These are phyloP conservation scores for Drechslera avenae DNA, from an alignment of 2,329 filamentous ascomycete genomes.

Conservation along the genomic window DNA sequence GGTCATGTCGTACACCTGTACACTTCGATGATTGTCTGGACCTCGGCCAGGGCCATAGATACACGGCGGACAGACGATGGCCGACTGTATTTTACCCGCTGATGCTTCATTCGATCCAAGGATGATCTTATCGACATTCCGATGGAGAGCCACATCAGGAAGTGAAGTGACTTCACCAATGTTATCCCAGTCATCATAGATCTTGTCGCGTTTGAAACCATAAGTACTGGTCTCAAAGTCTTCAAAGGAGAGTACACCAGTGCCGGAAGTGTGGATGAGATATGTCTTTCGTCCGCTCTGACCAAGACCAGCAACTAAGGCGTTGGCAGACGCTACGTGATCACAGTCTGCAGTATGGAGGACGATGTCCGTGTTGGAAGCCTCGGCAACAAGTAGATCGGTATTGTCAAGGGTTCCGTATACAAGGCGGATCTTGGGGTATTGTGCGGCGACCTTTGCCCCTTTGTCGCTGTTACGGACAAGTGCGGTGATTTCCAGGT, in stretches of 20 bases:
- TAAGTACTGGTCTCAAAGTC: slow-evolving; percentile 54
- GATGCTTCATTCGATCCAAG: slow-evolving; percentile 54
- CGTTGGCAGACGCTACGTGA: slow-evolving; percentile 31
- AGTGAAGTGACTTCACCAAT: slow-evolving; percentile 61
- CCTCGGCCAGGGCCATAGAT: slow-evolving; percentile 68
- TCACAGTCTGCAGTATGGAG: slow-evolving; percentile 46
- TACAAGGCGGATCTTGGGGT: slow-evolving; percentile 56
- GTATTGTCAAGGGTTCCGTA: slow-evolving; percentile 52
- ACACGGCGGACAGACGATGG: slow-evolving; percentile 67
- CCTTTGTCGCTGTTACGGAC: slow-evolving; percentile 58
- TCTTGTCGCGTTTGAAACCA: slow-evolving; percentile 54
- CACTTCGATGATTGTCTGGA: slow-evolving; percentile 58
- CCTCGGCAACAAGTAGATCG: slow-evolving; percentile 35
- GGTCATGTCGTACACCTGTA: slow-evolving; percentile 62
- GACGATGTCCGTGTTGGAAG: slow-evolving; percentile 38
- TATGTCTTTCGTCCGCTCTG: slow-evolving; percentile 54
- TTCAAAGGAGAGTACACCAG: slow-evolving; percentile 59
- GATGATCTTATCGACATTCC: slow-evolving; percentile 72
- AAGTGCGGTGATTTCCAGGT: slow-evolving; percentile 56
- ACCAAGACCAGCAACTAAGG: slow-evolving; percentile 40
- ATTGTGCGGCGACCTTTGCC: slow-evolving; percentile 52
- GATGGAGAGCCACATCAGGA: slow-evolving; percentile 65
- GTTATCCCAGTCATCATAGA: slow-evolving; percentile 65
- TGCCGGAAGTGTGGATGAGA: slow-evolving; percentile 62
- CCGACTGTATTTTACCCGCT: slow-evolving; percentile 50